Evolutionary conservation across 306 rosid genomes (phyloP), one percentile per base, ranked within the genome.

Genomic region (Canavalia ensiformis): DNA sequence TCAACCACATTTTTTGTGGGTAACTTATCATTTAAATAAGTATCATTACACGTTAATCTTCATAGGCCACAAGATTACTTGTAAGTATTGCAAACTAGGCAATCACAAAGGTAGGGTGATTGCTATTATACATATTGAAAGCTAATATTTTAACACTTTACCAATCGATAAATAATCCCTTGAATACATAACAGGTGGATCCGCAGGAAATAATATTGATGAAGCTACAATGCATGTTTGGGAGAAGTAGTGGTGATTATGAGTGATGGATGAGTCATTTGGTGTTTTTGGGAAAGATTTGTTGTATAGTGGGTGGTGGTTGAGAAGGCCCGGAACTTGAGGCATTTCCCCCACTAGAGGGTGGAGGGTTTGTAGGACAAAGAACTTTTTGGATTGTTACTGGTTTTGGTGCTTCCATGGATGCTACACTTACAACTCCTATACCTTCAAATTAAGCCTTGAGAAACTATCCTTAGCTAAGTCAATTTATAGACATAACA

Each of bases 291-390:
- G 34, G 1, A 8, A 72, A 72, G 8, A 72, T 35, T 28, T 72
- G 49, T 72, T 72, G 62, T 34, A 72, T 51, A 35, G 76, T 51
- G n/a, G 63, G 76, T 51, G 76, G 47, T 51, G 62, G 47, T 52
- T 72, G 51, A 1, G 49, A 12, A 3, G 7, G 8, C 8, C 18
- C 46, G 51, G n/a, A 71, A 47, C 62, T 71, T 13, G 62, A n/a
- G n/a, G 9, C 62, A 52, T 25, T 72, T 50, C 6, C 62, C 1
- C 29, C 12, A 0, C 11, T 10, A 8, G 62, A 33, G 33, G 34
- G 34, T 51, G 76, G 76, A 72, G 63, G 49, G 18, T 34, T 72
- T 51, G 2, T 51, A 50, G 76, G 76, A 52, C 63, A 51, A 8
- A 72, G 76, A 51, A 1, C 76, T 13, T 2, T 51, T 72, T 72